phyloP scores from a whole-genome alignment of 1,139 yeast genomes.

The Pichia sp. region DNA sequence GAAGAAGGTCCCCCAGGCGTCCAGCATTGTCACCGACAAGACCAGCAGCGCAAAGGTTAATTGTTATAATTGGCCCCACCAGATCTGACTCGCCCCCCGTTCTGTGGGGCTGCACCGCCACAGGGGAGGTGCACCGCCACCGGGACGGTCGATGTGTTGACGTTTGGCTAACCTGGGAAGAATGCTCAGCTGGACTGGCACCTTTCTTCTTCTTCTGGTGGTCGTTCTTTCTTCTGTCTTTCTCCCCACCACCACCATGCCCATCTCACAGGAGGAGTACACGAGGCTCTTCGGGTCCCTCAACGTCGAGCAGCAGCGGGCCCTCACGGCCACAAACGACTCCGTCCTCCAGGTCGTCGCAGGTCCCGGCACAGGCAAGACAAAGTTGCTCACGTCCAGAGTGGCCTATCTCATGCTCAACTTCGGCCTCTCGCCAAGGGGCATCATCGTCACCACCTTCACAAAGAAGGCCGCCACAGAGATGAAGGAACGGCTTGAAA shows the following conservation, averaged over 20 bases:
- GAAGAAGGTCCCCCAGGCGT: too few relatives aligned
- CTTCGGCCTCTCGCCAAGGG: constrained; percentile 52
- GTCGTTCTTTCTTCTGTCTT: too few relatives aligned
- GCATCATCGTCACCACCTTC: constrained; percentile 82
- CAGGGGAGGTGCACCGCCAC: too few relatives aligned
- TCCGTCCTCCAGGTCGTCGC: constrained; percentile 77
- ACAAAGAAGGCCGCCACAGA: constrained; percentile 90
- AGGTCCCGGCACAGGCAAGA: constrained; percentile 89
- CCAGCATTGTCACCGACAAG: too few relatives aligned
- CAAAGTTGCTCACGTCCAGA: constrained; percentile 75
- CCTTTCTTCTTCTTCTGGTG: background rate
- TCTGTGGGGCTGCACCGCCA: too few relatives aligned
- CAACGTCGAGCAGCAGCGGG: constrained; percentile 57
- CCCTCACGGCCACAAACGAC: constrained; percentile 54
- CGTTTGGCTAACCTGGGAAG: too few relatives aligned
- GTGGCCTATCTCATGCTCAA: constrained; percentile 66
- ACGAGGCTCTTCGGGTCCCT: constrained; percentile 32
- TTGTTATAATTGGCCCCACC: too few relatives aligned
- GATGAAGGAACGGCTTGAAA: constrained; percentile 59
- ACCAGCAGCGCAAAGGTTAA: too few relatives aligned
- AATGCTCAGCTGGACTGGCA: too few relatives aligned
- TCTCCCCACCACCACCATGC: background rate
- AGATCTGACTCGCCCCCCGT: too few relatives aligned
- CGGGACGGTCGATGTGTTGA: too few relatives aligned
- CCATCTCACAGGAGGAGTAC: background rate